Base-by-base conservation (phyloP, 164 flowering plant species). In the Umbilicus rupestris region DNA sequence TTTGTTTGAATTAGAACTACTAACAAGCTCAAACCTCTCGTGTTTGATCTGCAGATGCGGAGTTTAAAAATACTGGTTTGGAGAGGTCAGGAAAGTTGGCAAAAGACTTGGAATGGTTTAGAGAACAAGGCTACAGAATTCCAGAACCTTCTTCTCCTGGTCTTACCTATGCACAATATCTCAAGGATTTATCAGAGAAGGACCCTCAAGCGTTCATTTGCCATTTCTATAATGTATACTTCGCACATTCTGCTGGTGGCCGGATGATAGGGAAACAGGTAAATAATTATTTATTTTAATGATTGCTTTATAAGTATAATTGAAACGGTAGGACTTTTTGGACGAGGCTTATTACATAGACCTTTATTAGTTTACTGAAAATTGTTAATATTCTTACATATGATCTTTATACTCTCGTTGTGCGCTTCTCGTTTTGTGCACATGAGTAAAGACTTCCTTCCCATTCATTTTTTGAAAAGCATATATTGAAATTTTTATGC, bases 241-340 rank as follows among this genome's bases (percentile, higher is more conserved):
- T 94, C 75, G 99, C 99, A 16, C 99, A 94, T 73, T n/a, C 83
- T 28, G 96, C 99, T 49, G 99, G 99, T 55, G 97, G 99, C 47
- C 86, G 94, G 37, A 94, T 94, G 96, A 94, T 94, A 55, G 99
- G 99, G 47, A 89, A 64, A 73, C 87, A 89, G 91, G 97, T 94
- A 75, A 69, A 47, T 19, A 26, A 7, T 28, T 24, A 30, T 52
- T 26, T 29, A 26, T 55, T 55, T 1, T 26, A 2, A 52, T 55
- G 33, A 26, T 11, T 28, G 6, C 28, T 6, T 52, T 10, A 15
- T 52, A 24, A 10, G 19, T 24, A 52, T 52, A 29, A 26, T 2
- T 52, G 14, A 29, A 26, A 11, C 11, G 60, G 33, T 16, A 15
- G 16, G 33, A 26, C 28, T 28, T 5, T 2, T 11, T 29, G 5